Base-by-base conservation (phyloP, 257 asterid species). In the Rubia yunnanensis region DNA sequence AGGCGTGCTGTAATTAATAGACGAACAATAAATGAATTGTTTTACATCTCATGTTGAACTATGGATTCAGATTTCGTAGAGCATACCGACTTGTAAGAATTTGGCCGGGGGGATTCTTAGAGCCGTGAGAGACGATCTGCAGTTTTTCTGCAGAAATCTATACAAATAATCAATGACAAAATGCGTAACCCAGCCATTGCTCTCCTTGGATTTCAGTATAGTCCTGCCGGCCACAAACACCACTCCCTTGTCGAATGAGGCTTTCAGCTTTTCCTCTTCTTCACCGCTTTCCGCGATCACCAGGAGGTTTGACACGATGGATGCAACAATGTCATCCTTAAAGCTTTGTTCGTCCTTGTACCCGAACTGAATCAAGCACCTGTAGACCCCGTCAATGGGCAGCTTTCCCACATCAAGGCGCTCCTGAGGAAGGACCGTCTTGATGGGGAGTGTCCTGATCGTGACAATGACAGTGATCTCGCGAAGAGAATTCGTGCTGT, bases 11-110 rank as follows among this genome's bases (percentile, higher is more conserved):
- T n/a, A n/a, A n/a, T n/a, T n/a, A n/a, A n/a, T n/a, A n/a, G n/a
- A 44, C 14, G 13, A 39, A 39, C 52, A 17, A 44, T 44, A 5
- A 17, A 15, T 44, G 20, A 4, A 44, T 44, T 44, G 52, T 44
- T 44, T 38, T 44, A 44, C 52, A 44, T 14, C 5, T 38, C 15
- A 38, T 11, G 48, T 11, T 39, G 3, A 39, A 10, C 48, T 0
- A 17, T 44, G 52, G 17, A 14, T 44, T 44, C 52, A 69, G 5
- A 69, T 69, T 62, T 69, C 73, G 63, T 69, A 69, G 10, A 44
- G 67, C 73, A 69, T 69, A 4, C 73, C 73, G 20, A 69, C 73
- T 49, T 69, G 73, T 30, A 69, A 28, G 28, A 69, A 69, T 30
- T 50, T 69, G 10, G 34, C 67, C 1, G 67, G 73, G 1, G 73